Evolutionary conservation across 2,329 filamentous ascomycete species (phyloP), one percentile per base, ranked within the genome.

Genomic region (Pseudophaeomoniella oleicola): DNA sequence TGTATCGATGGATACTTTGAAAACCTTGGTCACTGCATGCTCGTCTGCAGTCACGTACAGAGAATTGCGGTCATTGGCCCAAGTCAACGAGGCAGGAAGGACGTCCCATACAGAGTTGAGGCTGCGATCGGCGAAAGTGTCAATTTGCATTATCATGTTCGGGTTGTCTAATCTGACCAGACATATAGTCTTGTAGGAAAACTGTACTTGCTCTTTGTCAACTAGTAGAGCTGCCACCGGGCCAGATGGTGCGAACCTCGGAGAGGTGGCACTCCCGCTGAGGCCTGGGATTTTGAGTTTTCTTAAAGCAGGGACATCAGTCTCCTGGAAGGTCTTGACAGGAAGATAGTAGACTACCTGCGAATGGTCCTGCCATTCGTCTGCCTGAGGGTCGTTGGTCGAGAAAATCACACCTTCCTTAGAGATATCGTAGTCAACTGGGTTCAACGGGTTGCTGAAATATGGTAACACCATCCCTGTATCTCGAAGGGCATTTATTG

Each of bases 21-120:
- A 27, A n/a, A 27, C 9, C 22, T n/a, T 27, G 22, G 22, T 27
- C 6, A 6, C 9, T 27, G 22, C 22, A 6, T n/a, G 6, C n/a
- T 27, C n/a, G 22, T 27, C n/a, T 27, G 9, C 22, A 19, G 13
- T 34, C 5, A 19, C 32, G 17, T 34, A 34, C 14, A 34, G 13
- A 16, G 15, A 12, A 17, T 34, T 34, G 11, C 32, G 9, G 19
- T 34, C 32, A 18, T 34, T 34, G 13, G 32, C 16, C 32, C 32
- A 34, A 17, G 6, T 12, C 6, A 34, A 12, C 9, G 14, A 19
- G 4, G 13, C 15, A 12, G 32, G 32, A 9, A 18, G 19, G 14
- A 16, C 11, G n/a, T 34, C 32, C 32, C 32, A 34, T n/a, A 6
- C 9, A 27, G 6, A 9, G 6, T 9, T 6, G n/a, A 27, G 22